These are phyloP conservation scores for Euphrasia confusa DNA, from an alignment of 257 asterid species.

Conservation along the genomic window DNA sequence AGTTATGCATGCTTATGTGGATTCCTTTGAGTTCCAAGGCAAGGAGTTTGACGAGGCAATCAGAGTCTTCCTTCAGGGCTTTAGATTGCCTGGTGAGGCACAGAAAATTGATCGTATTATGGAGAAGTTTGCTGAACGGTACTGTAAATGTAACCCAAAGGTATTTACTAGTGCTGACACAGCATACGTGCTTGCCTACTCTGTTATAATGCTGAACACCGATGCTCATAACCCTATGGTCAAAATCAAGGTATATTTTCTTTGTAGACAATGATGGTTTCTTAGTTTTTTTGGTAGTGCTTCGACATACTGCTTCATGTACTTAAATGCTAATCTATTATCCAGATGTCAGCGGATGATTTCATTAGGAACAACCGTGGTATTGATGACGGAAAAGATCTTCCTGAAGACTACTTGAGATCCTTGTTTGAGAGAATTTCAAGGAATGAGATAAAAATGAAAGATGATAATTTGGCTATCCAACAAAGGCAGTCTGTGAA, in stretches of 20 bases:
- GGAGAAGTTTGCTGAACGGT: conserved; percentile 97
- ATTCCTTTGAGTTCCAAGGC: conserved; percentile 93
- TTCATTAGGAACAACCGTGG: conserved; percentile 94
- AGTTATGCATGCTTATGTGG: conserved; percentile 98
- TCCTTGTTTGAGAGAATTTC: conserved; percentile 89
- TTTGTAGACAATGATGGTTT: conserved; percentile 21
- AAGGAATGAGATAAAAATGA: conserved; percentile 92
- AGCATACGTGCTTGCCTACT: conserved; percentile 97
- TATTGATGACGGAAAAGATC: conserved; percentile 95
- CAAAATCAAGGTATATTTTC: conserved; percentile 74
- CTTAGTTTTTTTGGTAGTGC: conserved; percentile 7
- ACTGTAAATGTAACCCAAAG: conserved; percentile 90
- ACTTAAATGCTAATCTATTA: conserved; percentile 17
- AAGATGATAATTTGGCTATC: conserved; percentile 82
- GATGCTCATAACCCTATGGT: conserved; percentile 99
- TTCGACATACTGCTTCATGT: conserved; percentile 15
- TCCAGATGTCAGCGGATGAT: conserved; percentile 96
- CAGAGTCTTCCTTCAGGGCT: conserved; percentile 83
- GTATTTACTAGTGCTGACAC: conserved; percentile 95
- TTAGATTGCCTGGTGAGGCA: conserved; percentile 99
- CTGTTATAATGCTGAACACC: conserved; percentile 93
- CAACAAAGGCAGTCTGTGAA: conserved; percentile 79
- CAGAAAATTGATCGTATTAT: conserved; percentile 97
- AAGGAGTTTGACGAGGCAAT: conserved; percentile 94
- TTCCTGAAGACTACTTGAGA: conserved; percentile 91